Evolutionary conservation across 2,329 filamentous ascomycete species (phyloP), one percentile per base, ranked within the genome.

Genomic region (Verticillium dahliae): DNA sequence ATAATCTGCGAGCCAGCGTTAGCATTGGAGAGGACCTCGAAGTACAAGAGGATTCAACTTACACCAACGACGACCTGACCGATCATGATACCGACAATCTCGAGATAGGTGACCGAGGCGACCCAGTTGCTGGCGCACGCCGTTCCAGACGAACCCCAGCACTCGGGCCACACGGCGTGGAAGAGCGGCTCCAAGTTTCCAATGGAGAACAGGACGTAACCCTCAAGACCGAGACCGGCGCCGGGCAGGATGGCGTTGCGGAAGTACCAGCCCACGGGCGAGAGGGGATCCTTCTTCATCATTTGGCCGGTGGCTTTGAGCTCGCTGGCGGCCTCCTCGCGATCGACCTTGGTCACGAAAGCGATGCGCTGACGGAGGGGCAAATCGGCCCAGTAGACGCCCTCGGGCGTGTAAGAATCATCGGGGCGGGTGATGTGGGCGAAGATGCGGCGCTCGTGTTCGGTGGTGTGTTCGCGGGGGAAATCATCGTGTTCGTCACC

Each of bases 161-260:
- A 98, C 3, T 78, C 68, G 1, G 87, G 85, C 83, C 94, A 98
- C 6, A 87, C 85, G 38, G 85, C 82, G 64, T 85, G 76, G 72
- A 97, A 94, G 11, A 98, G 82, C 4, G 93, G 90, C 71, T 90
- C 87, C 66, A 98, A 80, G 75, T 97, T 97, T 62, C 94, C 94
- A 68, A 98, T 97, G 65, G 93, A 97, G 82, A 98, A 98, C 22
- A 98, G 85, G 52, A 97, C 93, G 72, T 97, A 98, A 69, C 92
- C 94, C 82, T 98, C 94, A 34, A 98, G 85, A 72, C 92, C 89
- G 59, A 98, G 86, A 73, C 94, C 94, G 67, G 92, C 92, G 76
- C 94, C 94, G 58, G 94, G 94, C 62, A 98, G 86, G 60, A 97
- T 89, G 76, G 93, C 94, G 73, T 96, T 95, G 71, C 87, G 86